Conservation (phyloP, 2,329 filamentous ascomycete genomes). For the Stagonosporopsis chrysanthemi region DNA sequence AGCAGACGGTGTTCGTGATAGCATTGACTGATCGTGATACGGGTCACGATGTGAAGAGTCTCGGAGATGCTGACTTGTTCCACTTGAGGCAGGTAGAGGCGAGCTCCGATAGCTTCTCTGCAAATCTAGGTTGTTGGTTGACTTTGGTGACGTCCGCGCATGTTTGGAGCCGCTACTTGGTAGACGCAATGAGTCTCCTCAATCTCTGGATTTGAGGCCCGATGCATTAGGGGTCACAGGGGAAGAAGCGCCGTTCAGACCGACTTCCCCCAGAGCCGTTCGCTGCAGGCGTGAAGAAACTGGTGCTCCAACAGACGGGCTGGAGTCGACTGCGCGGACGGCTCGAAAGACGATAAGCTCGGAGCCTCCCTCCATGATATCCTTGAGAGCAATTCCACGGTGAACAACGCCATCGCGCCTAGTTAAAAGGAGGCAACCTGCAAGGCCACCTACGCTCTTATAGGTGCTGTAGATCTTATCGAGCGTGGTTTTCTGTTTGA, state of each 20-base stretch:
- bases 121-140: neutral
- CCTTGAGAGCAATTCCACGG: neutral
- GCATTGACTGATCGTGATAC: neutral
- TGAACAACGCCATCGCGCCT: constrained; percentile 17
- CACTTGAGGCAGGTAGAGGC: neutral
- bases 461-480: constrained; percentile 30
- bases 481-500: constrained; percentile 31
- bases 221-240: neutral
- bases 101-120: neutral
- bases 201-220: neutral
- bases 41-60: neutral
- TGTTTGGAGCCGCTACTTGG: neutral
- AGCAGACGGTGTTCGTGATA: neutral
- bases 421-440: constrained; percentile 27
- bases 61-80: neutral
- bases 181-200: neutral
- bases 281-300: neutral
- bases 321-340: neutral
- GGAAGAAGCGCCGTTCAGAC: neutral
- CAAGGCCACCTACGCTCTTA: constrained; percentile 10
- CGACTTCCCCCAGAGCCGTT: neutral
- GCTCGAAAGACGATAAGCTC: constrained; percentile 6
- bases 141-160: neutral
- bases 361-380: neutral
- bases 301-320: neutral